These are phyloP conservation scores for Trichoderma cornu-damae DNA, from an alignment of 2,329 filamentous ascomycete species.

Conservation along the genomic window DNA sequence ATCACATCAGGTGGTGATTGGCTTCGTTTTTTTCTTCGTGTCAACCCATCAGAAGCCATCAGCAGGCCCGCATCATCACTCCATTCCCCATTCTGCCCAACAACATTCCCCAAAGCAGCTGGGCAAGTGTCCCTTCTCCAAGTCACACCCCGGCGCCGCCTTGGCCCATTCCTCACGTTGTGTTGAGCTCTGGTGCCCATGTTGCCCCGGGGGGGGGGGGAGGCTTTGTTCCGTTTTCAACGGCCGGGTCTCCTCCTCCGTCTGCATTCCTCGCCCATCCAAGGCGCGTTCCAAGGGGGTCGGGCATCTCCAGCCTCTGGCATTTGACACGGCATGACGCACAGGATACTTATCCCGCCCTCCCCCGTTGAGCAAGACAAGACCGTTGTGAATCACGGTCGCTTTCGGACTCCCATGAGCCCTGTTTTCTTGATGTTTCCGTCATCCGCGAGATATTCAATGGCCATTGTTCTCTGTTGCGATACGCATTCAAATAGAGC, in stretches of 20 bases:
- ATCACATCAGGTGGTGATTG: background rate
- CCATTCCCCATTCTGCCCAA: background rate
- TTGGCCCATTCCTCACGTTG: slow-evolving; percentile 7
- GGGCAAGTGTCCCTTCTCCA: slow-evolving; percentile 1
- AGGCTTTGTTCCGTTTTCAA: slow-evolving; percentile 12
- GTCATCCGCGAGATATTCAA: background rate
- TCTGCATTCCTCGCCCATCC: slow-evolving; percentile 7
- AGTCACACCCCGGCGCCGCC: background rate
- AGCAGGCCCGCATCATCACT: too few relatives aligned
- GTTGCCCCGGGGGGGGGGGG: too few relatives aligned
- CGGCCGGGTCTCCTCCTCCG: background rate
- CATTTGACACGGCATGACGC: background rate
- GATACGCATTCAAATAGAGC: background rate
- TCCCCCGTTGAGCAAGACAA: background rate
- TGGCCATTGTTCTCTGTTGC: background rate
- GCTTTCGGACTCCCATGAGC: background rate
- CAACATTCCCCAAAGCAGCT: background rate
- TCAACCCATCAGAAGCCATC: too few relatives aligned
- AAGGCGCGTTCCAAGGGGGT: slow-evolving; percentile 2
- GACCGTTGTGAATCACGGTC: slow-evolving; percentile 5
- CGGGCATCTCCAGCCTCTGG: background rate
- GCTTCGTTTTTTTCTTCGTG: background rate
- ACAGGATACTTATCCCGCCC: too few relatives aligned
- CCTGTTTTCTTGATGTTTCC: background rate
- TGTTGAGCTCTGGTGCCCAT: background rate